Conservation (phyloP, 2,329 filamentous ascomycete genomes). For the Curvularia hawaiiensis region DNA sequence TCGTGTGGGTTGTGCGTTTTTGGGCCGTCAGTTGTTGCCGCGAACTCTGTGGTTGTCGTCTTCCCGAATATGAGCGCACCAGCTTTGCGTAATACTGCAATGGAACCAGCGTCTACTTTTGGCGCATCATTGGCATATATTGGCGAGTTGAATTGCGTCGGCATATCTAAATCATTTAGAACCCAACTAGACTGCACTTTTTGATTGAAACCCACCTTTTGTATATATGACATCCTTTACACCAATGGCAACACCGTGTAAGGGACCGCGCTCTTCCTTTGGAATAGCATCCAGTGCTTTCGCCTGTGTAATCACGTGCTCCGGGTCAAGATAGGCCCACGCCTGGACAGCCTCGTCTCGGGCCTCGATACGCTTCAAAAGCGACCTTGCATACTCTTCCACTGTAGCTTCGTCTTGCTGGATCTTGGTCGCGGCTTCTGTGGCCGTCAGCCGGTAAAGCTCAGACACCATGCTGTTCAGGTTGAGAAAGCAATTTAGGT, state of each 20-base stretch:
- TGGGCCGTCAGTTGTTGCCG: slow-evolving; percentile 59
- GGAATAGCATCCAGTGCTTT: slow-evolving; percentile 58
- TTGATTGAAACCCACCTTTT: slow-evolving; percentile 43
- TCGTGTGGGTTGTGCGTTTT: slow-evolving; percentile 64
- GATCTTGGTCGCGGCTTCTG: slow-evolving; percentile 30
- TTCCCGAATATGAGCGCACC: slow-evolving; percentile 63
- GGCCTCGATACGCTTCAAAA: slow-evolving; percentile 33
- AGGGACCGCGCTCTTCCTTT: slow-evolving; percentile 54
- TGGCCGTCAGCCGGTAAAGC: slow-evolving; percentile 30
- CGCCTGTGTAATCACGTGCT: slow-evolving; percentile 57
- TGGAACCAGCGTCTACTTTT: slow-evolving; percentile 58
- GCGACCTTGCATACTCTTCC: slow-evolving; percentile 37
- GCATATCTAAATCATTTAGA: slow-evolving; percentile 53
- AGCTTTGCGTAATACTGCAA: slow-evolving; percentile 59
- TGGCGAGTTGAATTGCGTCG: slow-evolving; percentile 61
- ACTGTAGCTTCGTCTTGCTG: slow-evolving; percentile 32
- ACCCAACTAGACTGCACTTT: too few relatives aligned
- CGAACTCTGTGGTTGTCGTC: slow-evolving; percentile 69
- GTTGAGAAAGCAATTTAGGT: background rate
- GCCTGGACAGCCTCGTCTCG: slow-evolving; percentile 36
- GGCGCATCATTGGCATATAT: slow-evolving; percentile 57
- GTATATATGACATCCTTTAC: slow-evolving; percentile 64
- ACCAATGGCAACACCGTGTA: slow-evolving; percentile 64
- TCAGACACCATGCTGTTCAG: slow-evolving; percentile 6
- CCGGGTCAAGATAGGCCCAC: slow-evolving; percentile 39